phyloP scores from a whole-genome alignment of 169 alveolate genomes.

The Besnoitia besnoiti region DNA sequence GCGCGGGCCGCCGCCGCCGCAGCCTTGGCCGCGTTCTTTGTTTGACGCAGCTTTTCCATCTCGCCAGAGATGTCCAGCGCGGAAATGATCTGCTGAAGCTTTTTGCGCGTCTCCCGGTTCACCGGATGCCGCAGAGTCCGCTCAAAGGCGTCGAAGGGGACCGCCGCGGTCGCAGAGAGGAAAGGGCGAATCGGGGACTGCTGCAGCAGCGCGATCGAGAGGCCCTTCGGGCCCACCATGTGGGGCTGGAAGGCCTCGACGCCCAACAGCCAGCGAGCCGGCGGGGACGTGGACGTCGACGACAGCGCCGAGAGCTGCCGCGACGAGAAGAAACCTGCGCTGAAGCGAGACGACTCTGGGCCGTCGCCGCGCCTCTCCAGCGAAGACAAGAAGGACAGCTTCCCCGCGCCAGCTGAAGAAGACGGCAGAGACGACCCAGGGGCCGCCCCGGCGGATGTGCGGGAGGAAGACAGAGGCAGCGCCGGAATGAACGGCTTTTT shows the following conservation, averaged over 20 bases:
- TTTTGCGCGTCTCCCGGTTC: conserved; percentile 3
- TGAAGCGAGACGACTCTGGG: background rate
- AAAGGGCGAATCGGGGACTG: conserved; percentile 32
- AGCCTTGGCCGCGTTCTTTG: conserved; percentile 46
- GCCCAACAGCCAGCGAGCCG: conserved; percentile 46
- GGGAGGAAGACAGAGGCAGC: background rate
- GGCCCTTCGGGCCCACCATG: conserved; percentile 50
- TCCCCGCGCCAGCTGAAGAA: no score
- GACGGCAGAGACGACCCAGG: background rate
- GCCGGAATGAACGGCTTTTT: no score
- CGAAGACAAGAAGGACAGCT: no score
- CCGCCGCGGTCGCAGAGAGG: conserved; percentile 61
- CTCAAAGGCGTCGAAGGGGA: conserved; percentile 55
- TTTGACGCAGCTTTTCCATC: conserved; percentile 52
- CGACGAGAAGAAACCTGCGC: background rate
- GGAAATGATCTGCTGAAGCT: conserved; percentile 29
- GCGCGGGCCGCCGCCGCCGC: conserved; percentile 68
- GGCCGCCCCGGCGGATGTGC: conserved; percentile 9
- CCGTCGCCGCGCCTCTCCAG: background rate
- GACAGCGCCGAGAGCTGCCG: background rate
- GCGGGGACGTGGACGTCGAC: background rate
- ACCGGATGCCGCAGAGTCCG: conserved; percentile 32
- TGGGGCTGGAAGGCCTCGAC: conserved; percentile 52
- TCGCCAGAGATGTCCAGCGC: conserved; percentile 53
- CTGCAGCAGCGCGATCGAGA: conserved; percentile 61